phyloP scores from a whole-genome alignment of 192 early-diverging fungal genomes.

The Mortierella antarctica region DNA sequence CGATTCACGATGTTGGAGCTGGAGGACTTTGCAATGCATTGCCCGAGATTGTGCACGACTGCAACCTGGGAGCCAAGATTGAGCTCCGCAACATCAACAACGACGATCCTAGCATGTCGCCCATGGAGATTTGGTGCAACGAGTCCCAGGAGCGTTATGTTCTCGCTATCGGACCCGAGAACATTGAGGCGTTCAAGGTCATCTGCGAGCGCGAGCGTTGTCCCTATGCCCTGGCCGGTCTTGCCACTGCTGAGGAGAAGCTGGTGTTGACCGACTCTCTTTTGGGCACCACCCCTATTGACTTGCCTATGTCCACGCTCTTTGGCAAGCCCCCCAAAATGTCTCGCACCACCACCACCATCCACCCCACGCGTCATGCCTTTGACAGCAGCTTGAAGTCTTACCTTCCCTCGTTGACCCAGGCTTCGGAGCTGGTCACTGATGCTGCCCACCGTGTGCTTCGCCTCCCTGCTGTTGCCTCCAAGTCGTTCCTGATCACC shows the following conservation, averaged over 20 bases:
- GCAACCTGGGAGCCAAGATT: constrained; percentile 89
- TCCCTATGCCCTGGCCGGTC: constrained; percentile 90
- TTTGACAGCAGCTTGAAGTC: constrained; percentile 71
- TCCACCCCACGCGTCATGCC: constrained; percentile 57
- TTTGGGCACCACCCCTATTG: constrained; percentile 74
- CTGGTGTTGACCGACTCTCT: constrained; percentile 86
- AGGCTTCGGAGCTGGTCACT: constrained; percentile 54
- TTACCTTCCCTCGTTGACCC: constrained; percentile 64
- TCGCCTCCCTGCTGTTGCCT: constrained; percentile 87
- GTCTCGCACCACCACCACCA: constrained; percentile 78
- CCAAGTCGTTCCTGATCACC: constrained; percentile 96
- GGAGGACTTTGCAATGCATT: constrained; percentile 98
- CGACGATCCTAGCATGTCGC: constrained; percentile 93
- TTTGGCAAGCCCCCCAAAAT: constrained; percentile 98
- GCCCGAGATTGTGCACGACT: constrained; percentile 98
- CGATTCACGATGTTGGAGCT: constrained; percentile 99
- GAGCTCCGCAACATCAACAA: constrained; percentile 92
- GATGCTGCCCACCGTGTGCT: constrained; percentile 84
- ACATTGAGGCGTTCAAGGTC: constrained; percentile 72
- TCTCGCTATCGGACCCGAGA: constrained; percentile 82
- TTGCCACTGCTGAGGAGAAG: constrained; percentile 83
- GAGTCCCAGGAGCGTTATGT: constrained; percentile 99
- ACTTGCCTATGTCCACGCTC: constrained; percentile 94
- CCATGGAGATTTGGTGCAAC: constrained; percentile 99
- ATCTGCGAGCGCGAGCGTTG: constrained; percentile 94